These are phyloP conservation scores for Takashimella koratensis DNA, from an alignment of 1,284 basidiomycete genomes.

Conservation along the genomic window DNA sequence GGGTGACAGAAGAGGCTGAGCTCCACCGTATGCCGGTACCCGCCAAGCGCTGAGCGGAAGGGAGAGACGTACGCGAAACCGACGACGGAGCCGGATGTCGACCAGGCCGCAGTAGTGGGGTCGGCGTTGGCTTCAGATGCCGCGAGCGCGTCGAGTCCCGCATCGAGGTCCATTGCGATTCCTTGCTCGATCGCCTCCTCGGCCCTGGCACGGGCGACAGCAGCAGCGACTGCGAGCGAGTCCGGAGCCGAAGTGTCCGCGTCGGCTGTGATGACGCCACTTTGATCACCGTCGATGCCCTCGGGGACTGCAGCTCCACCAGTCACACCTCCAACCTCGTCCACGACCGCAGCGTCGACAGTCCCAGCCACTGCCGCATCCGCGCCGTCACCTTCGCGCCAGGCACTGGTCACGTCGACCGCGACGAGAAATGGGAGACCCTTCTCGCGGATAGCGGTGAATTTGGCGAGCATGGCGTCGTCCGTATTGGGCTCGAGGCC, in stretches of 20 bases:
- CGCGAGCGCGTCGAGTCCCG: background rate
- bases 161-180: no score
- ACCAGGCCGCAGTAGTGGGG: background rate
- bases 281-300: background rate
- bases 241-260: background rate
- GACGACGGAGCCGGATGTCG: background rate
- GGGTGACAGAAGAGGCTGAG: constrained; percentile 2
- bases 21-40: constrained; percentile 3
- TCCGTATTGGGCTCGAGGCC: background rate
- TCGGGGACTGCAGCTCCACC: background rate
- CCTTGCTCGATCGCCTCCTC: no score
- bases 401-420: background rate
- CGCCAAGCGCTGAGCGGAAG: background rate
- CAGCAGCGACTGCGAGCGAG: background rate
- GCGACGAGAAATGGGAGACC: background rate
- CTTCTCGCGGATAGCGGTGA: background rate
- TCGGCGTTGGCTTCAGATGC: background rate
- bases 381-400: background rate
- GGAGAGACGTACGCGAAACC: constrained; percentile 2
- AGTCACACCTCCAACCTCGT: no score
- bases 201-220: no score
- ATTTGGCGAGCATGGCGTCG: background rate
- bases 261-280: background rate
- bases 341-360: background rate
- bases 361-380: background rate